A percentile compares a stretch with the other conserved stretches of the same genome.
Evolutionary conservation across 148 eudicot genomes (phyloP).

Genomic region (Euryodendron excelsum): DNA sequence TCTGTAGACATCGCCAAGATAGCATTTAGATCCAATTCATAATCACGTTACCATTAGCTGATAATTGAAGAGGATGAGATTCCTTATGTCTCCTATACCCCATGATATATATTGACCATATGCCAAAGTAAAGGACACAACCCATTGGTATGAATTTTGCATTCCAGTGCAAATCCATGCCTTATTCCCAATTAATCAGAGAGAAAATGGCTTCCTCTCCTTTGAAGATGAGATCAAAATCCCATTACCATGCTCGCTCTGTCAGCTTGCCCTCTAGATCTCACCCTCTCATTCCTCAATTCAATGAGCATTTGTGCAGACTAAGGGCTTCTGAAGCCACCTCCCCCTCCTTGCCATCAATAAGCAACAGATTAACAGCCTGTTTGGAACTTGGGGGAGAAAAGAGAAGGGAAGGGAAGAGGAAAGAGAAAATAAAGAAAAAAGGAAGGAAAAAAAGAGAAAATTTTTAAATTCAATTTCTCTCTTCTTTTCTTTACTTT

Average conservation of each 20-base stretch:
- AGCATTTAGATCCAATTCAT: neutral
- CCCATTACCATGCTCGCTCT: constrained; percentile 25
- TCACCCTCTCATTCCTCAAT: constrained; percentile 24
- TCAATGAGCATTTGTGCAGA: constrained; percentile 33
- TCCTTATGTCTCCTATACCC: neutral
- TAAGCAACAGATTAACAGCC: constrained; percentile 28
- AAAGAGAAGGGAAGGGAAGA: no score
- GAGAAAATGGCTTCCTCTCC: constrained; percentile 20
- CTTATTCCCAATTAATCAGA: neutral
- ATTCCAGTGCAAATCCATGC: neutral
- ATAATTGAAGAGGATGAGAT: neutral
- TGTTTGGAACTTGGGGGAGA: no score
- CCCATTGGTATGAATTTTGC: neutral
- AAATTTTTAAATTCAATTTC: no score
- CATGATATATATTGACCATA: neutral
- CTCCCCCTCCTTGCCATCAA: constrained; percentile 37
- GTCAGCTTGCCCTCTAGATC: constrained; percentile 29
- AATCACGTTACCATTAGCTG: neutral
- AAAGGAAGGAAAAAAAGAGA: no score
- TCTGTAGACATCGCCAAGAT: neutral
- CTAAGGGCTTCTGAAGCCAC: constrained; percentile 38
- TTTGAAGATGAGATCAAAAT: constrained; percentile 21
- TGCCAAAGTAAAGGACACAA: neutral
- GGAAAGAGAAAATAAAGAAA: no score
- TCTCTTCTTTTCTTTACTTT: no score